Evolutionary conservation across 495 filamentous ascomycete genomes (phyloP), one percentile per base, ranked within the genome.

Genomic region (Neurospora cerealis): DNA sequence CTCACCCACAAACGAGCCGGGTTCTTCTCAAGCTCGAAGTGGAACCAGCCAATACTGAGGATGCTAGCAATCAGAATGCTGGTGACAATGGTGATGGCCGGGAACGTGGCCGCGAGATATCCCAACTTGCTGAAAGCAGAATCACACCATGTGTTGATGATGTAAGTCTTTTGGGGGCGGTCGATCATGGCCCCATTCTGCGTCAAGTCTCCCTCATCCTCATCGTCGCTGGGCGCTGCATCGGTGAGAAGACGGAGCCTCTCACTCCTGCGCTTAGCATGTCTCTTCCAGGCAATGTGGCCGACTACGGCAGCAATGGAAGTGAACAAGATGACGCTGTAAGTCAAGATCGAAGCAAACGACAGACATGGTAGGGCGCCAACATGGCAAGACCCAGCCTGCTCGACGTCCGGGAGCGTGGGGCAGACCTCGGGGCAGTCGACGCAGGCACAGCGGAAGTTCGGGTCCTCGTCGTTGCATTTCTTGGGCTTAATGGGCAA

Each of bases 1-100:
- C 94, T 95, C 17, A 99, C 96, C 96, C 96, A 99, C 62, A 99
- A 81, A 39, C 93, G 89, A 13, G 96, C 96, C 1, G 96, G 96
- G 73, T 97, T 91, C 24, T 87, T 92, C 79, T 98, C 96, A 72
- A 99, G 86, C 2, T 90, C 85, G 76, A 98, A 98, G 54, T 88
- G 89, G 40, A 94, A 81, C 93, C 94, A 97, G 17, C 96, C 96
- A 41, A 94, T 75, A 77, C 94, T 97, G 73, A 99, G 82, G 5
- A 97, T 74, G 4, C 84, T 84, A 15, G 97, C 93, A 28, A 94
- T 80, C 46, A 95, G 21, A 17, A 96, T 74, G 75, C 91, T 93
- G 38, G 85, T 82, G 21, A 82, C 77, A 73, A 98, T 97, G 9
- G 95, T 98, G 75, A 96, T 88, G 0, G 86, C 90, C 0, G 96